Percentiles rank a stretch among this genome's conserved stretches.
These are phyloP conservation scores for Mycena leptocephala DNA, from an alignment of 768 basidiomycete species.

Conservation along the genomic window DNA sequence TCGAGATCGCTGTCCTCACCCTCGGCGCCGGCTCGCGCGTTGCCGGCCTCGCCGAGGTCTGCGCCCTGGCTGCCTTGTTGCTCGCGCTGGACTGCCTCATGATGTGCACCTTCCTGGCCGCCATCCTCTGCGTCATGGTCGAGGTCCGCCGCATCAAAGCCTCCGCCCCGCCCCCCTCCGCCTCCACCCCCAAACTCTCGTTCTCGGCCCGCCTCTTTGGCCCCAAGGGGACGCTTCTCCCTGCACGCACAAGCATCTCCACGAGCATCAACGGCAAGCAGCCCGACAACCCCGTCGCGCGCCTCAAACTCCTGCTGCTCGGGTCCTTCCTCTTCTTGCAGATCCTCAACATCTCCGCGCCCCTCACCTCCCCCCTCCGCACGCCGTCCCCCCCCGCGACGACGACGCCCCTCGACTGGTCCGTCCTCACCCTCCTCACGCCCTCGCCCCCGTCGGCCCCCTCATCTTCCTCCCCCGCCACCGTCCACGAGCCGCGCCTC, in stretches of 20 bases:
- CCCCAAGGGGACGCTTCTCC: constrained; percentile 29
- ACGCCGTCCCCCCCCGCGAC: constrained; percentile 14
- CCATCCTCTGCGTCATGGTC: constrained; percentile 95
- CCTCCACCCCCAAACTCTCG: constrained; percentile 46
- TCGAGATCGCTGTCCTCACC: constrained; percentile 92
- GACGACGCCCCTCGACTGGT: constrained; percentile 26
- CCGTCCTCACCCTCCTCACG: constrained; percentile 17
- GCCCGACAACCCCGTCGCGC: constrained; percentile 86
- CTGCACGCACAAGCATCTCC: constrained; percentile 49
- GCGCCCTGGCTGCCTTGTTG: constrained; percentile 93
- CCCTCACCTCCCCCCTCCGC: constrained; percentile 74
- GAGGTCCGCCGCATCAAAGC: constrained; percentile 86
- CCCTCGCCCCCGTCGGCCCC: neutral
- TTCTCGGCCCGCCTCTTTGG: constrained; percentile 21
- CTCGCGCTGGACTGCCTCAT: constrained; percentile 90
- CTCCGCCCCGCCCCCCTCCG: constrained; percentile 47
- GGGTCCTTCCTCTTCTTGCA: constrained; percentile 94
- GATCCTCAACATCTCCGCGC: constrained; percentile 93
- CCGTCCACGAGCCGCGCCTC: constrained; percentile 37
- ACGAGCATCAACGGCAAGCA: constrained; percentile 43
- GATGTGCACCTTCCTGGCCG: constrained; percentile 92
- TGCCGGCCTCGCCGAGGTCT: constrained; percentile 93
- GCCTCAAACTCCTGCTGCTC: constrained; percentile 93
- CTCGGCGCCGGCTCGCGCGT: constrained; percentile 92
- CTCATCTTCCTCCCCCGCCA: constrained; percentile 26